A percentile compares a stretch with the other conserved stretches of the same genome.
Evolutionary conservation across 225 moss, liverwort and hornwort species (phyloP).

Genomic region (Sphagnum contortum): DNA sequence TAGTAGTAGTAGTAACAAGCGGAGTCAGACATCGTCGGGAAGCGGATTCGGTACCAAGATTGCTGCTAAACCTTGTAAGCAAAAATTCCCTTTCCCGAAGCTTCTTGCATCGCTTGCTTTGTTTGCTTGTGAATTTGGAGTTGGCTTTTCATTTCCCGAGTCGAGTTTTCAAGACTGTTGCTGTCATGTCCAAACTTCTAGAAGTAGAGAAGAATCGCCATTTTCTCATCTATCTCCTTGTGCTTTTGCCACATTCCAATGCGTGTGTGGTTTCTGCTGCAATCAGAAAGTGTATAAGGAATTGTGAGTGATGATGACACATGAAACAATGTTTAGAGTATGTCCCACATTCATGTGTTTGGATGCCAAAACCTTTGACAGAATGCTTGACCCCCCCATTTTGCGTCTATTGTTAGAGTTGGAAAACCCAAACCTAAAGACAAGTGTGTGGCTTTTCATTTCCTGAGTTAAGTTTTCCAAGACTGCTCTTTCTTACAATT

Average conservation of each 20-base stretch:
- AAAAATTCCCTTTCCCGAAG: background rate
- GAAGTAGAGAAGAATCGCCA: no score
- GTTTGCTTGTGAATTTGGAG: background rate
- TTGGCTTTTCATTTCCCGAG: background rate
- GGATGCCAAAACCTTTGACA: no score
- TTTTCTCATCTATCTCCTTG: background rate
- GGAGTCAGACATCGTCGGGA: constrained; percentile 14
- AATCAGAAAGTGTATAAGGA: constrained; percentile 6
- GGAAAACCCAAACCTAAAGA: no score
- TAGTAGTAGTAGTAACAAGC: constrained; percentile 10
- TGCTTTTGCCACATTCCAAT: background rate
- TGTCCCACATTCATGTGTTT: no score
- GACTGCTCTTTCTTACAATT: background rate
- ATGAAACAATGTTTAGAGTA: no score
- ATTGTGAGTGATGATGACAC: no score
- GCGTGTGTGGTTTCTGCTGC: background rate
- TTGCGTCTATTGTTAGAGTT: no score
- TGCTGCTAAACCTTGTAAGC: constrained; percentile 51
- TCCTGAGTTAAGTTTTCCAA: no score
- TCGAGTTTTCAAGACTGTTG: background rate
- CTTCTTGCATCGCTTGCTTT: background rate
- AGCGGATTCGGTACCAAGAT: constrained; percentile 73
- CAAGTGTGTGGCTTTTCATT: no score
- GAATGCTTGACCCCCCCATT: no score
- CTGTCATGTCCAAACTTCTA: background rate